These are phyloP conservation scores for Bondarzewia mesenterica DNA, from an alignment of 1,284 basidiomycete genomes.

Conservation along the genomic window DNA sequence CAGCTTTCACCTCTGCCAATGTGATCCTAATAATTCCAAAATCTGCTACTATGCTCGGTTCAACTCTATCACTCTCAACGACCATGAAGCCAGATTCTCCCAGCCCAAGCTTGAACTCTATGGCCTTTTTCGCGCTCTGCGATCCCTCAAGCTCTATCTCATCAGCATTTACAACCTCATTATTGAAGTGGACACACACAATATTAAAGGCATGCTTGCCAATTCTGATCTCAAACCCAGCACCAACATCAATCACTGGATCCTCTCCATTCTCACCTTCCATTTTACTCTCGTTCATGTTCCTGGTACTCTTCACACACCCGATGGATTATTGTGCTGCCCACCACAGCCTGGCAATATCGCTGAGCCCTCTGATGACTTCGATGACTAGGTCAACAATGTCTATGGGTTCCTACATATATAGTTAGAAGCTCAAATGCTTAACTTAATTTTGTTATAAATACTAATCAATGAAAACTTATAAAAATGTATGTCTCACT, in stretches of 20 bases:
- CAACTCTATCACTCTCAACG: conserved; percentile 28
- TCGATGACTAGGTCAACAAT: conserved; percentile 27
- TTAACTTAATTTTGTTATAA: too few species aligned
- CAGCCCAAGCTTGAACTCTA: conserved; percentile 35
- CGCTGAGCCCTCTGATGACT: conserved; percentile 16
- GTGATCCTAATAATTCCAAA: conserved; percentile 10
- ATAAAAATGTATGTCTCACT: too few species aligned
- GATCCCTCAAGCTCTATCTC: conserved; percentile 19
- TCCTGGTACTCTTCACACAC: background rate
- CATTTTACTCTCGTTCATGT: conserved; percentile 27
- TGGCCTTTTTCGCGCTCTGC: conserved; percentile 26
- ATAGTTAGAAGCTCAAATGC: too few species aligned
- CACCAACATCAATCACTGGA: conserved; percentile 32
- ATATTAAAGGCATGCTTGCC: conserved; percentile 4
- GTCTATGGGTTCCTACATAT: conserved; percentile 15
- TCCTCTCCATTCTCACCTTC: conserved; percentile 28
- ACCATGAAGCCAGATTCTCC: conserved; percentile 27
- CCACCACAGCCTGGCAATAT: background rate
- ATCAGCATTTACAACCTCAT: conserved; percentile 26
- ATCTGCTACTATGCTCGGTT: conserved; percentile 7
- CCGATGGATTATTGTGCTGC: background rate
- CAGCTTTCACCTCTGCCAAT: conserved; percentile 22
- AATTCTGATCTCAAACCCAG: conserved; percentile 23
- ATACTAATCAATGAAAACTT: too few species aligned
- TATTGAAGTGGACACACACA: conserved; percentile 23